Evolutionary conservation across 176 grass and related monocot genomes (phyloP).

Genomic region (Metroxylon sagu): DNA sequence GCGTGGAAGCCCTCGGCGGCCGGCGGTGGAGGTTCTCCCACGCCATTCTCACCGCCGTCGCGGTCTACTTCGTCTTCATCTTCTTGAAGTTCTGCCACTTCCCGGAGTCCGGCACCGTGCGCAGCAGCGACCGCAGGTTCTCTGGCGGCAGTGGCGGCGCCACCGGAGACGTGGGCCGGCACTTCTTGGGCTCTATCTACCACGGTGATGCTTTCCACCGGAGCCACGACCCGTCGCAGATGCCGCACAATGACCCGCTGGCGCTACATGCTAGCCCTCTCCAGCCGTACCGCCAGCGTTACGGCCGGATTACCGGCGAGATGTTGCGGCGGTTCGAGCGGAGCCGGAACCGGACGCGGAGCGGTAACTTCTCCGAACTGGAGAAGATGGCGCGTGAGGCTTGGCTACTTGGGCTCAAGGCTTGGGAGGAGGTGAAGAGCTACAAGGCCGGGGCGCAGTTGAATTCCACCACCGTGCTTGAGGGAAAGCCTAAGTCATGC

Average conservation of each 20-base stretch:
- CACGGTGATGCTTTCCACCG: neutral
- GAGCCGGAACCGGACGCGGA: slow-evolving; percentile 11
- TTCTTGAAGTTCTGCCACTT: slow-evolving; percentile 46
- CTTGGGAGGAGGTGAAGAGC: slow-evolving; percentile 59
- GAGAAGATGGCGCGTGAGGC: slow-evolving; percentile 57
- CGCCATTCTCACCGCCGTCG: slow-evolving; percentile 8
- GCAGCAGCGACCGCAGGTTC: neutral
- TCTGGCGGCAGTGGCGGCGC: neutral
- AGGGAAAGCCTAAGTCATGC: slow-evolving; percentile 31
- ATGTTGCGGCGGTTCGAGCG: slow-evolving; percentile 30
- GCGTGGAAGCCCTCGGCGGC: slow-evolving; percentile 1
- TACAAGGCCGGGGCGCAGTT: slow-evolving; percentile 23
- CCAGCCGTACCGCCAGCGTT: neutral
- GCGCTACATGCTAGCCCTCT: slow-evolving; percentile 1
- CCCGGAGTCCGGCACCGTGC: neutral
- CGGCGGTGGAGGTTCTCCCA: neutral
- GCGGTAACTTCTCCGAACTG: slow-evolving; percentile 69
- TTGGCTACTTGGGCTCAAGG: slow-evolving; percentile 44
- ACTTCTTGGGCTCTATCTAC: too few relatives aligned
- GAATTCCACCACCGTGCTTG: slow-evolving; percentile 12
- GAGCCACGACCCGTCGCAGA: neutral
- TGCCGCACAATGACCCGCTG: slow-evolving; percentile 1
- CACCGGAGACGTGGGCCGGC: too few relatives aligned
- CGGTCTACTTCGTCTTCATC: slow-evolving; percentile 47
- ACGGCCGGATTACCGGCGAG: slow-evolving; percentile 65